phyloP scores from a whole-genome alignment of 2,329 filamentous ascomycete genomes.

The Fusarium compactum region DNA sequence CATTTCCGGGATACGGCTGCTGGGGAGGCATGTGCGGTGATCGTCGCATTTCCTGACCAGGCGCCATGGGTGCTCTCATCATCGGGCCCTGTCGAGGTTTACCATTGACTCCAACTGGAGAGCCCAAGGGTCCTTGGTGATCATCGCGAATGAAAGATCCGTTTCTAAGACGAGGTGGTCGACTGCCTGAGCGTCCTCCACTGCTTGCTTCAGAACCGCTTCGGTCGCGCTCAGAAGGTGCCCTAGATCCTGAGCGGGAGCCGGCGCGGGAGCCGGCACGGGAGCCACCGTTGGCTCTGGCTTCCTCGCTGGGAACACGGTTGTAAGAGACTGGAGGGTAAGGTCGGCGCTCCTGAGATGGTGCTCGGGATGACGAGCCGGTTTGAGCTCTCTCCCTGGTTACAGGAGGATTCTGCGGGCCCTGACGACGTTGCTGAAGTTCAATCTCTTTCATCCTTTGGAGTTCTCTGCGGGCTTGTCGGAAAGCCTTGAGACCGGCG shows the following conservation, averaged over 20 bases:
- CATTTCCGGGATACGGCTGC: conserved; percentile 44
- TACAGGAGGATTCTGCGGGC: conserved; percentile 15
- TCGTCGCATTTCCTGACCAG: conserved; percentile 58
- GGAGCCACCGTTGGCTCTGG: conserved; percentile 45
- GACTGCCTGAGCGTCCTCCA: conserved; percentile 55
- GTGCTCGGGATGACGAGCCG: conserved; percentile 50
- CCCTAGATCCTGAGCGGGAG: conserved; percentile 47
- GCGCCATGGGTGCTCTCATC: conserved; percentile 61
- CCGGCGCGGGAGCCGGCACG: conserved; percentile 34
- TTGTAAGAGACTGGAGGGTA: conserved; percentile 58
- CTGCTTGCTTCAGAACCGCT: conserved; percentile 68
- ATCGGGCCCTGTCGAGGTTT: conserved; percentile 48
- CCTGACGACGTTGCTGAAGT: conserved; percentile 57
- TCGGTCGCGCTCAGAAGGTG: conserved; percentile 61
- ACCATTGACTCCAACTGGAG: conserved; percentile 42
- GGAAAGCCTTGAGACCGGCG: conserved; percentile 67
- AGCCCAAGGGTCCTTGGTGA: conserved; percentile 45
- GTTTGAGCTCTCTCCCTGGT: conserved; percentile 40
- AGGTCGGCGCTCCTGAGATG: conserved; percentile 59
- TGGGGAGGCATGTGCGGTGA: conserved; percentile 63
- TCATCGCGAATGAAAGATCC: conserved; percentile 55
- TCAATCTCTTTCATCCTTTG: conserved; percentile 68
- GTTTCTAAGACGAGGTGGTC: conserved; percentile 57
- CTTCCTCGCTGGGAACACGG: conserved; percentile 60
- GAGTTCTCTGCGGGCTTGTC: conserved; percentile 68